Conservation (phyloP, 768 basidiomycete genomes). For the Rhodotorula babjevae region DNA sequence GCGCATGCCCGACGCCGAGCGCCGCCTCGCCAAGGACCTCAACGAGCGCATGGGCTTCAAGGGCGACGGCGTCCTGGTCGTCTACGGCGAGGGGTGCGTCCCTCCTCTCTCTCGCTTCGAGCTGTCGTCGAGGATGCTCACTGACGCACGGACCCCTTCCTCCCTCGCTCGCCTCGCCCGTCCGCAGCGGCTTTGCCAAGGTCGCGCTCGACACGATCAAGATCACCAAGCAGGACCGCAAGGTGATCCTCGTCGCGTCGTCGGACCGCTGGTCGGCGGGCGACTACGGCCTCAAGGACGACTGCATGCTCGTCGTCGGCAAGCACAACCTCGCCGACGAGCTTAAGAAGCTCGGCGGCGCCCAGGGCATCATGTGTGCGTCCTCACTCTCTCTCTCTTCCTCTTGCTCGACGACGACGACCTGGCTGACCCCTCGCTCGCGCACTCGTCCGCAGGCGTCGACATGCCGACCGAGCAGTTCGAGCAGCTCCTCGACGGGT, state of each 20-base stretch:
- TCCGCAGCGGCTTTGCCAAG: constrained; percentile 8
- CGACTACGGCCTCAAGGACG: constrained; percentile 11
- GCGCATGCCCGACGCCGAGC: constrained; percentile 1
- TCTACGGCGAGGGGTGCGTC: constrained; percentile 30
- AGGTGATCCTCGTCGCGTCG: constrained; percentile 13
- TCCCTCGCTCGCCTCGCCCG: not conserved
- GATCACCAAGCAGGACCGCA: not conserved
- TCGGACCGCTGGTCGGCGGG: constrained; percentile 12
- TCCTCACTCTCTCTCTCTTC: not conserved
- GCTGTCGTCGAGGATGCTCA: not conserved
- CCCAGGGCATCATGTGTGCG: constrained; percentile 15
- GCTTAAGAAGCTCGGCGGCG: constrained; percentile 17
- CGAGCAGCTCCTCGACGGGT: constrained; percentile 18
- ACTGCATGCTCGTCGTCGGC: not conserved
- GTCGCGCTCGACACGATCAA: constrained; percentile 16
- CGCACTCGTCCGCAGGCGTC: constrained; percentile 1
- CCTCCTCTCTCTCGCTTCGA: too few relatives aligned
- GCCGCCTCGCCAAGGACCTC: constrained; percentile 1
- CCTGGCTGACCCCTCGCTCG: not conserved
- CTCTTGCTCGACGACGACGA: too few relatives aligned
- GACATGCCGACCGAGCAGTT: constrained; percentile 18
- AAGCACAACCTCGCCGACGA: not conserved
- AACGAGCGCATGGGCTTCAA: constrained; percentile 21
- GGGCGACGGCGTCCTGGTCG: constrained; percentile 2
- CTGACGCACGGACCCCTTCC: too few relatives aligned